These are phyloP conservation scores for Dendrocalamus latiflorus DNA, from an alignment of 202 grass and related monocot genomes.

Conservation along the genomic window DNA sequence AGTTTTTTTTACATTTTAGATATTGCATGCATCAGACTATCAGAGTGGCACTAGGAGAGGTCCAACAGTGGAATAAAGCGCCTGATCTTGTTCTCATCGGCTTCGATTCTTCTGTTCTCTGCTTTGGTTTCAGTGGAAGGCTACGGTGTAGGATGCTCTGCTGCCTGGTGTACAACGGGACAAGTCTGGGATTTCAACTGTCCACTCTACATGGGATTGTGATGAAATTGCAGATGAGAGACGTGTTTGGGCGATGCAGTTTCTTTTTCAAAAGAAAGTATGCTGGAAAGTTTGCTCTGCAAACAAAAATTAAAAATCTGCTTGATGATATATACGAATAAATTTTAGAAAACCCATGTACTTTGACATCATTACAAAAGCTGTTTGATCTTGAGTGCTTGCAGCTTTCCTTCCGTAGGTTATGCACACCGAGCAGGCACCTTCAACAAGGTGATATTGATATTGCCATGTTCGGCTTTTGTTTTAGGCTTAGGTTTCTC, in stretches of 20 bases:
- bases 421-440: no score
- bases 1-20: not conserved
- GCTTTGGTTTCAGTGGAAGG: constrained; percentile 27
- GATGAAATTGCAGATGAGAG: not conserved
- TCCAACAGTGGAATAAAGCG: constrained; percentile 28
- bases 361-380: no score
- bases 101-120: constrained; percentile 23
- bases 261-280: not conserved
- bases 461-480: no score
- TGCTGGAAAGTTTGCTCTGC: no score
- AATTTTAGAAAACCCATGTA: no score
- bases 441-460: no score
- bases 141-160: not conserved
- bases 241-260: not conserved
- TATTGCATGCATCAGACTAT: not conserved
- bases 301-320: no score
- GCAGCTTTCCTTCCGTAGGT: no score
- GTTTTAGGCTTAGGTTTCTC: no score
- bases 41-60: not conserved
- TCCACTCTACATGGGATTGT: not conserved
- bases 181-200: not conserved
- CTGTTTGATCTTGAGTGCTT: no score
- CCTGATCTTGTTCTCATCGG: constrained; percentile 19
- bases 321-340: no score
- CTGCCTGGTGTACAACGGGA: not conserved